Evolutionary conservation across 768 basidiomycete species (phyloP), one percentile per base, ranked within the genome.

Genomic region (Suillus spraguei): DNA sequence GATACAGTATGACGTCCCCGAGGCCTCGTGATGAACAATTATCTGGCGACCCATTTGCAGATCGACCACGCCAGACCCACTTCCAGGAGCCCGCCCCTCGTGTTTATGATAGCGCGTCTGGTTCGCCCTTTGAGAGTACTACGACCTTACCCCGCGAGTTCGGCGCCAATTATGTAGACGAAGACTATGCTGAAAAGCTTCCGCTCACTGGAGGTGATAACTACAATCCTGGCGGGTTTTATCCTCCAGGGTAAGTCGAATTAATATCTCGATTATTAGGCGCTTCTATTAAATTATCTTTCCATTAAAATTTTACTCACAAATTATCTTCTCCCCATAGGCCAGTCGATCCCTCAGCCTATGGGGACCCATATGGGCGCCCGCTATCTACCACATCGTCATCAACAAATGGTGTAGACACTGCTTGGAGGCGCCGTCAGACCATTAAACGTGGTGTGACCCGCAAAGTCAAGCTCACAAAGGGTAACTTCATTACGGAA

Each of bases 361-460:
- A 82, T 70, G 91, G 89, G 11, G 90, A 92, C 65, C 88, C 91
- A 0, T 91, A 88, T 68, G 50, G 71, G 64, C 87, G 80, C 70
- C 90, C 81, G 20, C 68, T 61, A 46, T 88, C 87, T 22, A 75
- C 80, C 17, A 77, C 82, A 52, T 87, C 87, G 0, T 79, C 81
- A 22, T 82, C 85, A 46, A 84, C 82, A 22, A 84, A 79, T 65
- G 87, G 85, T 38, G 79, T 79, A 58, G 87, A 89, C 63, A 85
- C 79, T 58, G 87, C 86, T 3, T 86, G 85, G 85, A 78, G 83
- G 66, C 87, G 91, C 63, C 89, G 94, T 61, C 94, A 97, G 76
- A 94, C 92, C 38, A 92, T 95, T 77, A 93, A 93, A 73, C 91
- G 95, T 60, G 90, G 94, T 64, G 93, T 95, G 28, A 96, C 94